A percentile compares a stretch with the other conserved stretches of the same genome.
phyloP scores from a whole-genome alignment of 345 rosid species.

The Abelmoschus esculentus region DNA sequence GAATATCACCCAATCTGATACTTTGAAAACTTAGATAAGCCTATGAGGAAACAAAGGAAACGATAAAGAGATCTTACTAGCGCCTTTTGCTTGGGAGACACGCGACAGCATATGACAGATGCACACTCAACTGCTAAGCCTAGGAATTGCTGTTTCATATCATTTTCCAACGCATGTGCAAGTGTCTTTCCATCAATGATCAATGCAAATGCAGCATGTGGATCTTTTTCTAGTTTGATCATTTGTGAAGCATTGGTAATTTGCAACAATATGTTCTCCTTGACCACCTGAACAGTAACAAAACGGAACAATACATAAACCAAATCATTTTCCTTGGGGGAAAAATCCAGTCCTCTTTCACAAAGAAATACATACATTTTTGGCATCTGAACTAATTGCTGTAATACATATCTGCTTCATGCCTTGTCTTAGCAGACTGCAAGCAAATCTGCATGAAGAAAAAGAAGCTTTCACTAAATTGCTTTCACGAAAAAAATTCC shows the following conservation, averaged over 20 bases:
- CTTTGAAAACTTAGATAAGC: background rate
- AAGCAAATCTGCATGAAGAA: slow-evolving; percentile 56
- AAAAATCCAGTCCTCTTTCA: slow-evolving; percentile 7
- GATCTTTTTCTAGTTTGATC: slow-evolving; percentile 89
- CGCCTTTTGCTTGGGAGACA: slow-evolving; percentile 97
- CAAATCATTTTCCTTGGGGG: slow-evolving; percentile 14
- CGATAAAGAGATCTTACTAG: slow-evolving; percentile 41
- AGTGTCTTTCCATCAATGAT: slow-evolving; percentile 89
- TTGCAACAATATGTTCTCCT: slow-evolving; percentile 68
- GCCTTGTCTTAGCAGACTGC: slow-evolving; percentile 94
- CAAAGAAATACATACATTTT: slow-evolving; percentile 42
- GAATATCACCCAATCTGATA: background rate
- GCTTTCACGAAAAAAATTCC: slow-evolving; percentile 6
- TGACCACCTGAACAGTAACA: slow-evolving; percentile 47
- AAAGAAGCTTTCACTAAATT: slow-evolving; percentile 17
- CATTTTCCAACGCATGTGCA: slow-evolving; percentile 72
- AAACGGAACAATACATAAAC: slow-evolving; percentile 24
- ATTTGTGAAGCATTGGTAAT: slow-evolving; percentile 73
- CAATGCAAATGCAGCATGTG: slow-evolving; percentile 88
- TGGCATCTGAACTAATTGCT: slow-evolving; percentile 42
- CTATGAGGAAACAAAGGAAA: background rate
- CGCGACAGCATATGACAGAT: slow-evolving; percentile 96
- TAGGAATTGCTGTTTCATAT: slow-evolving; percentile 78
- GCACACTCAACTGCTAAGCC: slow-evolving; percentile 88
- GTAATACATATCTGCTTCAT: slow-evolving; percentile 86